These are phyloP conservation scores for Aspergillus novoparasiticus DNA, from an alignment of 2,329 filamentous ascomycete species.

Conservation along the genomic window DNA sequence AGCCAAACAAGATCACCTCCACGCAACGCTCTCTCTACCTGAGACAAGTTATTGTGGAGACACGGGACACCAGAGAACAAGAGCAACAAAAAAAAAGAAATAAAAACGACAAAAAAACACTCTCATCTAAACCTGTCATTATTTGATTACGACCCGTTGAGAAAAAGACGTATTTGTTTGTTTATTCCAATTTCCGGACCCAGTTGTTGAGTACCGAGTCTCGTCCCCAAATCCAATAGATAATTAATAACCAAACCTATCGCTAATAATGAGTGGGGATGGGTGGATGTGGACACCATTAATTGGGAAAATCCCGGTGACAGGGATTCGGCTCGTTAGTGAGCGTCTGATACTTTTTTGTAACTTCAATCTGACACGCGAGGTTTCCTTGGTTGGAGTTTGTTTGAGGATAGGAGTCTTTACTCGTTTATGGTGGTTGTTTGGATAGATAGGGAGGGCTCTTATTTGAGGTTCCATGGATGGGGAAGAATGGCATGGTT, in stretches of 20 bases:
- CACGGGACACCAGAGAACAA: slow-evolving; percentile 8
- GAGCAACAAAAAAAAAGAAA: neutral
- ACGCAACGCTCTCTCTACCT: slow-evolving; percentile 8
- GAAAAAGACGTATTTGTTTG: neutral
- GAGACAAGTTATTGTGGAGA: slow-evolving; percentile 15
- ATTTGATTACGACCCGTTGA: neutral
- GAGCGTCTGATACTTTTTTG: neutral
- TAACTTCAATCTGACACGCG: neutral
- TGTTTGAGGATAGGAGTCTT: neutral
- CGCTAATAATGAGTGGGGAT: neutral
- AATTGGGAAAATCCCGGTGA: neutral
- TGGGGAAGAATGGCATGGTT: neutral
- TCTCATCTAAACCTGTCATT: neutral
- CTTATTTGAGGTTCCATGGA: neutral
- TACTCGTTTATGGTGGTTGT: neutral
- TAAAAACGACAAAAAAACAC: neutral
- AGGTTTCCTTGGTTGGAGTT: neutral
- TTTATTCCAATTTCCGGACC: neutral
- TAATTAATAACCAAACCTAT: neutral
- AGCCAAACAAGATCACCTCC: neutral
- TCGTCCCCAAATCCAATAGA: neutral
- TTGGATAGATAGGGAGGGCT: neutral
- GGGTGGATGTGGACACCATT: neutral
- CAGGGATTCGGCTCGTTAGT: neutral
- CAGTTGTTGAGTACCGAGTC: neutral